Evolutionary conservation across 352 stramenopile genomes (phyloP).

Genomic region (Plasmopara viticola): DNA sequence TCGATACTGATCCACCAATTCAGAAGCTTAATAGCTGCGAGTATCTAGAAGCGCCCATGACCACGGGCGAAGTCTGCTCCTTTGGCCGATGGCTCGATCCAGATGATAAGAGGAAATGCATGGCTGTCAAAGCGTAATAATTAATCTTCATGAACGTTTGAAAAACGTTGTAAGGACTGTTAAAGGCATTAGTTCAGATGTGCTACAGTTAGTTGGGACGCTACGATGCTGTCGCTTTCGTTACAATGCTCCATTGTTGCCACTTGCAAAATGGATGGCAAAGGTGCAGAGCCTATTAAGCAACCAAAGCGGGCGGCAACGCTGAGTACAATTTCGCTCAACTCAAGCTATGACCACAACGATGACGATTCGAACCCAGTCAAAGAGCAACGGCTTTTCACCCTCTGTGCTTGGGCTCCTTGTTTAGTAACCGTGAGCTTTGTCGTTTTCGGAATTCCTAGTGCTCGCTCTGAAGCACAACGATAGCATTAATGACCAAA

Average conservation of each 20-base stretch:
- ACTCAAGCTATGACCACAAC: slow-evolving; percentile 12
- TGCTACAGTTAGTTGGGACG: slow-evolving; percentile 14
- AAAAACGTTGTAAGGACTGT: not conserved
- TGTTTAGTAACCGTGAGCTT: slow-evolving; percentile 12
- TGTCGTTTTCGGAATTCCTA: slow-evolving; percentile 15
- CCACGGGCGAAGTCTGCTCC: slow-evolving; percentile 19
- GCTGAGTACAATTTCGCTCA: slow-evolving; percentile 26
- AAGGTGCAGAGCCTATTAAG: not conserved
- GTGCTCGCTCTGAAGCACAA: slow-evolving; percentile 16
- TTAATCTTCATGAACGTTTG: slow-evolving; percentile 1
- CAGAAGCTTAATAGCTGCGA: slow-evolving; percentile 17
- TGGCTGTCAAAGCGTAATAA: slow-evolving; percentile 10
- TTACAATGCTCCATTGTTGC: not conserved
- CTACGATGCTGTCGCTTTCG: slow-evolving; percentile 14
- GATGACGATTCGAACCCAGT: slow-evolving; percentile 1
- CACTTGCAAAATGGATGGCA: slow-evolving; percentile 25
- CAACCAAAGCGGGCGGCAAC: slow-evolving; percentile 11
- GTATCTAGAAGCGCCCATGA: slow-evolving; percentile 33
- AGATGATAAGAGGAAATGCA: too few species aligned
- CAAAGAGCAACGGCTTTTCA: not conserved
- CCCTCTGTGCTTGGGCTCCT: slow-evolving; percentile 5
- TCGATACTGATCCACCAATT: slow-evolving; percentile 5
- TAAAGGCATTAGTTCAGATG: not conserved
- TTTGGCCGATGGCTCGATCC: slow-evolving; percentile 1
- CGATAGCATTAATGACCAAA: not conserved